phyloP scores from a whole-genome alignment of 331 rosid genomes.

The Malus hybrid region DNA sequence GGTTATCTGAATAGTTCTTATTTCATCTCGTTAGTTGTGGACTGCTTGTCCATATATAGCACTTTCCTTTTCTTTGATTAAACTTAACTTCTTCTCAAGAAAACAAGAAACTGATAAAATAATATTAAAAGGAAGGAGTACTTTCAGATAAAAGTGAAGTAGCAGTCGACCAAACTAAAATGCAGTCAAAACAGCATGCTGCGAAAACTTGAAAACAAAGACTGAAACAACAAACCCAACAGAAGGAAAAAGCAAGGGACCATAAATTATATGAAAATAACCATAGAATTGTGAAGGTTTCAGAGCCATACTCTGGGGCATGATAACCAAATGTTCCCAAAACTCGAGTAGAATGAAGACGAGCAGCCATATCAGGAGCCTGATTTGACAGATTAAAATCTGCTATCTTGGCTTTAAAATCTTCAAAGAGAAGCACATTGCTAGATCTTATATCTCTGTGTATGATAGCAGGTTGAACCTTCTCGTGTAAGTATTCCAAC shows the following conservation, averaged over 20 bases:
- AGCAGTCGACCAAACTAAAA: neutral
- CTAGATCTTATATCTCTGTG: constrained; percentile 98
- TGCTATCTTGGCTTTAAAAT: constrained; percentile 87
- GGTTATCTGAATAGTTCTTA: neutral
- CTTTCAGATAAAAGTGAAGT: neutral
- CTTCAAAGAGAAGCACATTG: constrained; percentile 93
- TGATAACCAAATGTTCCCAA: constrained; percentile 99
- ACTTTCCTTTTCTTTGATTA: neutral
- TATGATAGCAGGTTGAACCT: constrained; percentile 77
- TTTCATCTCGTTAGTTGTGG: neutral
- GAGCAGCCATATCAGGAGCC: constrained; percentile 99
- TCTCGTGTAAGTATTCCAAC: constrained; percentile 93
- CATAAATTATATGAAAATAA: neutral
- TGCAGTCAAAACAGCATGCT: neutral
- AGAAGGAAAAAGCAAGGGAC: neutral
- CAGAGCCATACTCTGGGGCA: constrained; percentile 88
- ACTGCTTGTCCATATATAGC: neutral
- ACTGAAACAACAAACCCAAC: neutral
- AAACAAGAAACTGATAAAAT: neutral
- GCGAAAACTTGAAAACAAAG: neutral
- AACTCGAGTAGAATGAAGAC: constrained; percentile 97
- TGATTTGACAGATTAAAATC: constrained; percentile 98
- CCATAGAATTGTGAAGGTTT: constrained; percentile 3
- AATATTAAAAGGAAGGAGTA: neutral
- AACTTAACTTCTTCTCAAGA: neutral